phyloP scores from a whole-genome alignment of 176 grass and related monocot genomes.

The Otatea glauca region DNA sequence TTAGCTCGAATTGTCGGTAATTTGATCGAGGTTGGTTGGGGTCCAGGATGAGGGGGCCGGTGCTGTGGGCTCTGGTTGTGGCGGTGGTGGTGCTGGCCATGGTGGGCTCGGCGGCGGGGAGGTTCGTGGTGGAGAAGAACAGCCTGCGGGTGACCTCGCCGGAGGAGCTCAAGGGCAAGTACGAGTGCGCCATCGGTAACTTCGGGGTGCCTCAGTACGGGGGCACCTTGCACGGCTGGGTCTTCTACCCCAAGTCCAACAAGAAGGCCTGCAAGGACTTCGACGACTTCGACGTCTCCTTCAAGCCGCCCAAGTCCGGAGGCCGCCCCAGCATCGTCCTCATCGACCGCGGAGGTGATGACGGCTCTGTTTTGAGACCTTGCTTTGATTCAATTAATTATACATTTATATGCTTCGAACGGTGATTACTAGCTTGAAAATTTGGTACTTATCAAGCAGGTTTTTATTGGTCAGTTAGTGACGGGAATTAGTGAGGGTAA shows the following conservation, averaged over 20 bases:
- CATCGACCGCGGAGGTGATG: conserved; percentile 75
- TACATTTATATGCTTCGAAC: neutral
- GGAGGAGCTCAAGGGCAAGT: conserved; percentile 62
- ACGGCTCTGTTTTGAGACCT: neutral
- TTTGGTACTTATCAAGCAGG: conserved; percentile 7
- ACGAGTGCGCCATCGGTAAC: conserved; percentile 90
- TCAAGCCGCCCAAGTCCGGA: conserved; percentile 59
- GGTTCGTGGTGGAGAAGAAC: conserved; percentile 95
- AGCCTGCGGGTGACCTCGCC: conserved; percentile 79
- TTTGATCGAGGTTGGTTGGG: neutral
- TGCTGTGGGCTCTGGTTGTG: conserved; percentile 46
- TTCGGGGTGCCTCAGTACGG: conserved; percentile 89
- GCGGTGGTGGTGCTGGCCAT: conserved; percentile 35
- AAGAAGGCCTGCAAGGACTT: conserved; percentile 71
- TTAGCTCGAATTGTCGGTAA: neutral
- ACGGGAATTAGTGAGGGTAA: conserved; percentile 4
- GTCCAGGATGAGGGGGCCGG: conserved; percentile 56
- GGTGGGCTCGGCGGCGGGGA: conserved; percentile 41
- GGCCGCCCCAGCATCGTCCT: conserved; percentile 66
- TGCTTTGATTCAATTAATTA: conserved; percentile 13
- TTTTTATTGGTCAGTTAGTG: conserved; percentile 9
- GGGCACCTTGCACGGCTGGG: conserved; percentile 73
- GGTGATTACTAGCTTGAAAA: neutral
- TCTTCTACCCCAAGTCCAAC: conserved; percentile 73
- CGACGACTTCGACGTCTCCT: conserved; percentile 63